A percentile compares a stretch with the other conserved stretches of the same genome.
Conservation (phyloP, 129 eudicot species). For the Heracleum sosnowskyi region DNA sequence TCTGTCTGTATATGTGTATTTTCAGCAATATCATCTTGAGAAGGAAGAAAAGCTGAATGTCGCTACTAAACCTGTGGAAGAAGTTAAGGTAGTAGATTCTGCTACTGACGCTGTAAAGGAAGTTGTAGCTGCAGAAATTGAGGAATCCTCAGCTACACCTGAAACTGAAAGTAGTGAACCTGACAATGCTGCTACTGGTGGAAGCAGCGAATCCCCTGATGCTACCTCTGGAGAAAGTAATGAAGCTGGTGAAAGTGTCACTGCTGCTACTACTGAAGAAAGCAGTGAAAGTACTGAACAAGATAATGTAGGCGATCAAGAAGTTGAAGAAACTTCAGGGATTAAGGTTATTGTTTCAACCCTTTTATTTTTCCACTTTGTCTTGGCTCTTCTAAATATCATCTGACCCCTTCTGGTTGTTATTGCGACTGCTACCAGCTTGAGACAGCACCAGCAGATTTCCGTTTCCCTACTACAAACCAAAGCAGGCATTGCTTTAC, state of each 20-base stretch:
- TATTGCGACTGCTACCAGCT: conserved; percentile 35
- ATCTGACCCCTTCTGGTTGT: not conserved
- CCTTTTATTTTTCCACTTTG: not conserved
- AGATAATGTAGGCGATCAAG: conserved; percentile 32
- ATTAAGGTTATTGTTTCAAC: conserved; percentile 48
- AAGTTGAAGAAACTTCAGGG: conserved; percentile 55
- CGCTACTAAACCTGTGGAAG: conserved; percentile 30
- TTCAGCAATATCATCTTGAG: conserved; percentile 71
- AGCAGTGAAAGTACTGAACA: conserved; percentile 44
- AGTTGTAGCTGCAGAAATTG: conserved; percentile 29
- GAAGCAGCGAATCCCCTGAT: not conserved
- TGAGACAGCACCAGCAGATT: conserved; percentile 83
- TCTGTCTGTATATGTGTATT: not conserved
- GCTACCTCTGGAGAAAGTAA: conserved; percentile 24
- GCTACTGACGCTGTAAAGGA: conserved; percentile 28
- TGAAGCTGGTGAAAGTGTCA: conserved; percentile 24
- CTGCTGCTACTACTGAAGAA: conserved; percentile 40
- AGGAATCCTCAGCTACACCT: conserved; percentile 34
- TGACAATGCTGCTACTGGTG: conserved; percentile 18
- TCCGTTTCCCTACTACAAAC: conserved; percentile 92
- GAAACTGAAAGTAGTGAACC: conserved; percentile 30
- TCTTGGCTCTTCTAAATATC: not conserved
- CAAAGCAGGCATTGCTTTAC: conserved; percentile 97
- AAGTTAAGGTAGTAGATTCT: conserved; percentile 23
- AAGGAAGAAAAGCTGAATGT: conserved; percentile 33